Evolutionary conservation across 2,329 filamentous ascomycete species (phyloP).

Genomic region (Cephalotrichum gorgonifer): DNA sequence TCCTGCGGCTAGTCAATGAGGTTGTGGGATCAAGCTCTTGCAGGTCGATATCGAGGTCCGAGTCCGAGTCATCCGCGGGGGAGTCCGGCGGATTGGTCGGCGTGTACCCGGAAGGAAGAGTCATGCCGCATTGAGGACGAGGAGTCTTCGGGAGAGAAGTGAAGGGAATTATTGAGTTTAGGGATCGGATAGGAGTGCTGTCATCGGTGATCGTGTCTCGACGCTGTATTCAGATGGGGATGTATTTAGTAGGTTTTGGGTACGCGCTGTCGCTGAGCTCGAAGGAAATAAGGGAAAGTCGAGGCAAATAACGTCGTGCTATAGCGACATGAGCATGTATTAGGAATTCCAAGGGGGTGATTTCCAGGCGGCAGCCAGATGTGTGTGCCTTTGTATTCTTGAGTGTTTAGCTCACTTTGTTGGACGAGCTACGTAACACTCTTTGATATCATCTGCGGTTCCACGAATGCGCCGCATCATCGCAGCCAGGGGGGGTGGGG

Average conservation of each 20-base stretch:
- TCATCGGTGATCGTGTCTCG: background rate
- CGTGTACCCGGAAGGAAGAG: conserved; percentile 41
- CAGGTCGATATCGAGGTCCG: conserved; percentile 65
- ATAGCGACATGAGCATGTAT: background rate
- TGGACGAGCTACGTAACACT: conserved; percentile 4
- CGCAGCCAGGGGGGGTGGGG: too few relatives aligned
- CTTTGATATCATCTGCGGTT: too few relatives aligned
- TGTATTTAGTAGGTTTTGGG: background rate
- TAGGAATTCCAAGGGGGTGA: background rate
- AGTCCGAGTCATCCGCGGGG: conserved; percentile 53
- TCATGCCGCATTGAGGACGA: conserved; percentile 35
- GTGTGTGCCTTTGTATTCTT: background rate
- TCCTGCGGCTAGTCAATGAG: conserved; percentile 11
- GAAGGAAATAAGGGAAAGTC: background rate
- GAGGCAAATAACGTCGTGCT: background rate
- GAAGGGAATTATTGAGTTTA: background rate
- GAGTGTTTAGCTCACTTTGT: background rate
- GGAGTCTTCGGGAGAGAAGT: background rate
- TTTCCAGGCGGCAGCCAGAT: background rate
- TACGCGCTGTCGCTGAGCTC: background rate
- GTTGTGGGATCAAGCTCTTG: conserved; percentile 63
- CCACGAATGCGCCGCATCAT: background rate
- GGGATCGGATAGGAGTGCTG: background rate
- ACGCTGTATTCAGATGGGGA: background rate
- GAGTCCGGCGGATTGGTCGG: conserved; percentile 54